Percentiles rank a stretch among this genome's conserved stretches.
These are phyloP conservation scores for Naganishia vaughanmartiniae DNA, from an alignment of 768 basidiomycete species.

Conservation along the genomic window DNA sequence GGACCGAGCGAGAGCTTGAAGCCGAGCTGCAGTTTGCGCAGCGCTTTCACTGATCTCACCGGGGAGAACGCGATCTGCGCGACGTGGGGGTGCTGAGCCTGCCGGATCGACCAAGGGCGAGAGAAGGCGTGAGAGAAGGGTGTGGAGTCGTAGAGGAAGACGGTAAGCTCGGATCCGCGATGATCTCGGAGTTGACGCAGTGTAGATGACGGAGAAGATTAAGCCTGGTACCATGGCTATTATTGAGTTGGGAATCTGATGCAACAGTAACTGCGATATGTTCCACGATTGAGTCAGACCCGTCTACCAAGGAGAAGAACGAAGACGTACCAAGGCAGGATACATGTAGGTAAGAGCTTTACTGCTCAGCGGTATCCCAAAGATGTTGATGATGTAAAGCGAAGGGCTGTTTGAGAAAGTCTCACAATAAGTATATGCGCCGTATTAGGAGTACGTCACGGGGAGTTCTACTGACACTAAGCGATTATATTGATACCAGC, in stretches of 20 bases:
- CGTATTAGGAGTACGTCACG: too few species aligned
- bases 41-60: constrained; percentile 53
- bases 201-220: constrained; percentile 71
- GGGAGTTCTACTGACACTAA: constrained; percentile 5
- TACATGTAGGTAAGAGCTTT: constrained; percentile 22
- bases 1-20: constrained; percentile 38
- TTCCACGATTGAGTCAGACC: not conserved
- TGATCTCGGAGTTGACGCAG: constrained; percentile 70
- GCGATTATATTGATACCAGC: constrained; percentile 15
- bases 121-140: constrained; percentile 62
- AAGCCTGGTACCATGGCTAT: constrained; percentile 66
- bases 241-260: constrained; percentile 66
- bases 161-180: constrained; percentile 55
- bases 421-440: not conserved
- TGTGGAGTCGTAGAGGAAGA: constrained; percentile 62
- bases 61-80: constrained; percentile 72
- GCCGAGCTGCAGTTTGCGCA: constrained; percentile 13
- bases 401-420: not conserved
- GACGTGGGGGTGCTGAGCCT: constrained; percentile 62
- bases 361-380: constrained; percentile 22
- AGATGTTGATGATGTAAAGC: constrained; percentile 31
- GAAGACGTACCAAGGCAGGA: constrained; percentile 11
- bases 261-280: constrained; percentile 67
- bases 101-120: constrained; percentile 63
- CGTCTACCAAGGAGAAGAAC: not conserved